Evolutionary conservation across 108 stramenopile genomes (phyloP), one percentile per base, ranked within the genome.

Genomic region (Fragilaria crotonensis): DNA sequence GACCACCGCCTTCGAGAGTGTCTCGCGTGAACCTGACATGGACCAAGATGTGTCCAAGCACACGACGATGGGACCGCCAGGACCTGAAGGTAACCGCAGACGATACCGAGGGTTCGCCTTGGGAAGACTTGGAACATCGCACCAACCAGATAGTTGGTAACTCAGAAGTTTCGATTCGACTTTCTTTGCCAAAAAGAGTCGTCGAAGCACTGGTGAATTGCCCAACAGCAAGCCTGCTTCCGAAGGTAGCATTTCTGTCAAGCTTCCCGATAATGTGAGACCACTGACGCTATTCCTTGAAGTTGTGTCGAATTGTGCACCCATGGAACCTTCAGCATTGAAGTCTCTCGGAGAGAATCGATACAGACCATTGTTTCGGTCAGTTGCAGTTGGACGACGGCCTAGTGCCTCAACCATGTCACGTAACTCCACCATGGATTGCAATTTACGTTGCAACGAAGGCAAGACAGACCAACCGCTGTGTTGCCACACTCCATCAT

Each of bases 21-120:
- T 33, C 59, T 89, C 87, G 31, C 87, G 63, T n/a, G 27, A 22
- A 48, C 83, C 81, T 11, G 81, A 60, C 87, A 89, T 89, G 0
- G 85, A 86, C 74, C 72, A 80, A 5, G 83, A 85, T n/a, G 87
- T 89, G 59, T 89, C 87, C 5, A 89, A 45, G 44, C 87, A 89
- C 21, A 89, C 70, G 25, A 85, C 69, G 48, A 89, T 64, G 4
- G 83, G 87, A 19, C 87, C 87, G 19, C 83, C 81, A 0, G 81
- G 64, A 18, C 71, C 79, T 48, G 68, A 72, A 9, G 87, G 87
- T 2, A 82, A 46, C 31, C 70, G 52, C 18, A 59, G 57, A 3
- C 55, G 48, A 47, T 76, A 60, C 0, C 66, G 54, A 23, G 75
- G 54, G 20, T 32, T 45, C 45, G 58, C 53, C 9, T 59, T 27